Evolutionary conservation across 225 moss, liverwort and hornwort species (phyloP), one percentile per base, ranked within the genome.

Genomic region (Marchantia paleacea): DNA sequence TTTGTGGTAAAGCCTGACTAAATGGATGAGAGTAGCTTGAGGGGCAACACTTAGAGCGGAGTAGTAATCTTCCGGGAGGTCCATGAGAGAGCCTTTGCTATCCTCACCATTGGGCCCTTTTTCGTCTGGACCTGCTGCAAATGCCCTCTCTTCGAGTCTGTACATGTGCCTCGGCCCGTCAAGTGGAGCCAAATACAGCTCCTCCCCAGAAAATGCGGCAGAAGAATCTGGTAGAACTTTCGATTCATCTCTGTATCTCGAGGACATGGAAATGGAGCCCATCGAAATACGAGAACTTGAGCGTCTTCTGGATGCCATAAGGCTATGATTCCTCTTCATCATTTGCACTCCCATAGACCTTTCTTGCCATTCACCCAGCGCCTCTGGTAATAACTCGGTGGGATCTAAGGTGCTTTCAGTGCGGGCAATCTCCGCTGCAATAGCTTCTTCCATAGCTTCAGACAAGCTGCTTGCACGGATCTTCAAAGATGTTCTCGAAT

Each of bases 1-100:
- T 78, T 92, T 91, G 81, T 95, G 99, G 81, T 99, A 99, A 25
- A 95, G 86, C 84, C 91, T 86, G 67, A 95, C 94, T 82, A 99
- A 68, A 84, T 90, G 99, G 74, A 95, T 90, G 71, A 99, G 87
- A 47, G 94, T 88, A 52, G 91, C 88, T 66, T 89, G 90, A 70
- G 97, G 97, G 52, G 94, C 94, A 70, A 79, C 84, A 58, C 87
- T 86, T 84, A 99, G 87, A 73, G 80, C 82, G 13, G 84, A 79
- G 69, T 89, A 86, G 18, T 90, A 91, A 8, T 91, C 89, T 51
- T 60, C 80, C 47, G 93, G 80, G 76, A 94, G 71, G 20, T 92
- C 90, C 73, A 66, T 66, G 28, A 81, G 20, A 69, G 64, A 28
- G 25, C 51, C 65, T 25, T 69, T 39, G n/a, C 52, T 53, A 24